Conservation (phyloP, 257 asterid genomes). For the Paulownia fortunei region DNA sequence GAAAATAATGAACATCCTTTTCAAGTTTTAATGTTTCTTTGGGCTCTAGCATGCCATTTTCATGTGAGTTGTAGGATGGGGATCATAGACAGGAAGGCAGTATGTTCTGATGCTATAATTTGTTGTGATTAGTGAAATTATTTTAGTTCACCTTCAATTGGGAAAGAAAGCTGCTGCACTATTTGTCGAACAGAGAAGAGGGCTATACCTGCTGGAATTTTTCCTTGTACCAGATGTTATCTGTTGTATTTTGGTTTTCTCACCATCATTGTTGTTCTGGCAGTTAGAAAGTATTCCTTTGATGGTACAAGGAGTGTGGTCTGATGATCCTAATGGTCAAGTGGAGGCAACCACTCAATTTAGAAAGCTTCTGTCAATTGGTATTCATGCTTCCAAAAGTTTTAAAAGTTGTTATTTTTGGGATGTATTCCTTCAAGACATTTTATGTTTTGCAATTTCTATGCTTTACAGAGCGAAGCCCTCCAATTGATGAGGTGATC, state of each 20-base stretch:
- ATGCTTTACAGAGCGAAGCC: conserved; percentile 66
- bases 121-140: too few relatives aligned
- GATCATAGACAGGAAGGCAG: too few relatives aligned
- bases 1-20: not conserved
- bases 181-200: too few relatives aligned
- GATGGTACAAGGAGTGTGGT: conserved; percentile 81
- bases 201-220: too few relatives aligned
- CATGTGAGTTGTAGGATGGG: too few relatives aligned
- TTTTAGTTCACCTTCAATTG: too few relatives aligned
- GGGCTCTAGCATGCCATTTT: not conserved
- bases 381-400: conserved; percentile 37
- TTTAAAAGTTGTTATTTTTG: conserved; percentile 52
- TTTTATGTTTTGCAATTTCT: conserved; percentile 10
- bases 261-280: conserved; percentile 8
- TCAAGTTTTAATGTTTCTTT: not conserved
- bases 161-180: too few relatives aligned
- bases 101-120: too few relatives aligned
- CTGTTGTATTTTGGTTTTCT: conserved; percentile 22
- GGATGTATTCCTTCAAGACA: conserved; percentile 46
- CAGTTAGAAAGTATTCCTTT: conserved; percentile 88
- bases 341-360: conserved; percentile 84
- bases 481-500: conserved; percentile 93
- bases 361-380: conserved; percentile 74
- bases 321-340: conserved; percentile 68
- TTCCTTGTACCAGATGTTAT: conserved; percentile 17